phyloP scores from a whole-genome alignment of 2,329 filamentous ascomycete species.

The Anthostomella pinea region DNA sequence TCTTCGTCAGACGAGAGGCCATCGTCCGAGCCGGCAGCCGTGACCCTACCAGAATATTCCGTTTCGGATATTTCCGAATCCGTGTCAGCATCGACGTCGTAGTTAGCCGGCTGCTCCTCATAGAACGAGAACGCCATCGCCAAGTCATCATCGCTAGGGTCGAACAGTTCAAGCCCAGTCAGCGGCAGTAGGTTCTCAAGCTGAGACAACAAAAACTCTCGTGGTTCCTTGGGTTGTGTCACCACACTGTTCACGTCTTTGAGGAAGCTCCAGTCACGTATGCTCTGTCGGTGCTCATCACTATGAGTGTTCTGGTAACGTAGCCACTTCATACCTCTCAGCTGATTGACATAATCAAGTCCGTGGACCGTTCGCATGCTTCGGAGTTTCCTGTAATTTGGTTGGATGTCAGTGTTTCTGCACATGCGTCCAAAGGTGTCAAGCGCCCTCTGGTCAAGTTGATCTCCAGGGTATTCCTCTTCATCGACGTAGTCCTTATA shows the following conservation, averaged over 20 bases:
- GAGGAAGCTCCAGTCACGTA: constrained; percentile 34
- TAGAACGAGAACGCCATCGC: constrained; percentile 23
- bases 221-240: constrained; percentile 19
- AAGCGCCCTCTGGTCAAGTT: not conserved
- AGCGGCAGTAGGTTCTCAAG: constrained; percentile 25
- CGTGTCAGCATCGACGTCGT: too few relatives aligned
- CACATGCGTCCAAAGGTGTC: constrained; percentile 15
- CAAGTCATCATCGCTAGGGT: constrained; percentile 15
- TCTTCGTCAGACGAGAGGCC: not conserved
- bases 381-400: constrained; percentile 37
- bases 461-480: constrained; percentile 4
- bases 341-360: constrained; percentile 40
- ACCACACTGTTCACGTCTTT: constrained; percentile 31
- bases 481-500: constrained; percentile 12
- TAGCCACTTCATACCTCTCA: constrained; percentile 42
- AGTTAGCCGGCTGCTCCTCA: too few relatives aligned
- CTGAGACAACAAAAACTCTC: constrained; percentile 11
- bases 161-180: constrained; percentile 12
- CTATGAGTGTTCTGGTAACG: constrained; percentile 40
- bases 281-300: constrained; percentile 2
- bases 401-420: constrained; percentile 35
- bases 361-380: constrained; percentile 42
- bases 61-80: too few relatives aligned
- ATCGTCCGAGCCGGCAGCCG: too few relatives aligned
- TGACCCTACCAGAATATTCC: too few relatives aligned